Base-by-base conservation (phyloP, 2,329 filamentous ascomycete species). In the Pezicula neosporulosa region DNA sequence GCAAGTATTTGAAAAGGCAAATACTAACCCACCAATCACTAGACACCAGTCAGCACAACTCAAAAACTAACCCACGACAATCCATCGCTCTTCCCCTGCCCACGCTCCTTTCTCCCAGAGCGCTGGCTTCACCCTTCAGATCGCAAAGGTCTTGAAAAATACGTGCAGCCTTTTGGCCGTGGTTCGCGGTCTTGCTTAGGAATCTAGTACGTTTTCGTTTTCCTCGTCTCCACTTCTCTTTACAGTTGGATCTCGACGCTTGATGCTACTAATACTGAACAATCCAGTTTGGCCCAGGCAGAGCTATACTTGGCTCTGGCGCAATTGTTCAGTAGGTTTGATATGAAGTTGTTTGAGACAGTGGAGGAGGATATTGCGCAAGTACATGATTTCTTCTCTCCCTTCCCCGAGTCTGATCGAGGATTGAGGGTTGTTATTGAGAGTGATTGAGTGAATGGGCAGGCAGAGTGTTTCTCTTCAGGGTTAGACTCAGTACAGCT, bases 11-110 rank as follows among this genome's bases (percentile, higher is more conserved):
- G 30, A 33, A 33, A 33, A 33, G 30, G 30, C 30, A 10, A 13
- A 13, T 33, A 13, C 30, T 33, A 37, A 50, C 15, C 8, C 8
- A 21, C 49, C 18, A 10, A 19, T 13, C 24, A 21, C 3, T 38
- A 58, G 56, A 60, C 57, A 12, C 56, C 56, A 7, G 51, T 60
- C 5, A 48, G 49, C 38, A 58, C 48, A 30, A 56, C 56, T 15
- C 51, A 56, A 42, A 50, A 46, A 39, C 30, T 57, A 13, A 58
- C 36, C 19, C 57, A 60, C 37, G 27, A 53, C 18, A 56, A 57
- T 28, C 15, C 43, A 4, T 45, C 51, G 15, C 51, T 60, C 42
- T 60, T 58, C 44, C 47, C 49, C 6, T 42, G 19, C n/a, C 56
- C 57, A 21, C n/a, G 36, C 16, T 38, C 38, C 13, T 60, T 60